Base-by-base conservation (phyloP, 2,329 filamentous ascomycete species). In the Calonectria hawksworthii region DNA sequence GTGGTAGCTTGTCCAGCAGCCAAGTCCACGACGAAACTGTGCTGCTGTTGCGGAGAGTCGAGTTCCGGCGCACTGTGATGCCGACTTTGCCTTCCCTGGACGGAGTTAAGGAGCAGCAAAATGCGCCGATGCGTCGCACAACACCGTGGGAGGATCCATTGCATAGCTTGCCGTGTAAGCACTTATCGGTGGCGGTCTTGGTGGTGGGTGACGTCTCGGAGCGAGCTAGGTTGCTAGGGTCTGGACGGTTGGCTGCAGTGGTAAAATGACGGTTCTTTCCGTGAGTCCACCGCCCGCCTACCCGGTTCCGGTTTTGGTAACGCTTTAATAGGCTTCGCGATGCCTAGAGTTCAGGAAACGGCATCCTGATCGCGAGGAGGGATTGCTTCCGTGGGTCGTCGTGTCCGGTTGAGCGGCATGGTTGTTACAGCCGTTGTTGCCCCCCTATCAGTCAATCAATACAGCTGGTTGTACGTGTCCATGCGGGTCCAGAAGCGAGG, bases 41-140 rank as follows among this genome's bases (percentile, higher is more conserved):
- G 9, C 10, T 47, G 44, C 44, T 47, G 4, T 47, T 23, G 34
- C 6, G n/a, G 26, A 51, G 41, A 52, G 28, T 21, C 21, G 21
- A 36, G 30, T 18, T 21, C 63, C 32, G 64, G 13, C 51, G 32
- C 50, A 14, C 11, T 41, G 56, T 30, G 56, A n/a, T 63, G 21
- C 30, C 16, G 11, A 32, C 14, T 54, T 52, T 34, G 38, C 14
- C 28, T 23, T 23, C 44, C 2, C n/a, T 11, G 28, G 67, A 7
- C 38, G 30, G 36, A 30, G 14, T 44, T 30, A 38, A 36, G 44
- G n/a, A 54, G 30, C 21, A 66, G n/a, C 11, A 52, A 26, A 26
- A 50, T n/a, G 10, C 10, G 71, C 74, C 65, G 44, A 63, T 41
- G 54, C 41, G 61, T 77, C 68, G 72, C 74, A 80, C 78, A 28